Evolutionary conservation across 306 rosid species (phyloP).

Genomic region (Sindora glabra): DNA sequence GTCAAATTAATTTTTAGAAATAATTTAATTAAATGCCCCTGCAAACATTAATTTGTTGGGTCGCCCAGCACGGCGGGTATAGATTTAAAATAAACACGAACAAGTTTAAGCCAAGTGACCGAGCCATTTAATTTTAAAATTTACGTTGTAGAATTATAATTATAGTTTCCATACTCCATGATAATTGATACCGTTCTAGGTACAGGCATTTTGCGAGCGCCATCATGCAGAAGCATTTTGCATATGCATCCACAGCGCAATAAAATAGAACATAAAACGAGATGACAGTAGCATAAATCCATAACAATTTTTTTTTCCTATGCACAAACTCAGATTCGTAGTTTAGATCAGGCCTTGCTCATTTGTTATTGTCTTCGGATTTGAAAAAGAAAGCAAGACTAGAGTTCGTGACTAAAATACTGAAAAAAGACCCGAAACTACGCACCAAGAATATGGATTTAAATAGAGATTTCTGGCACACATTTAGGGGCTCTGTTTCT

Average conservation of each 20-base stretch:
- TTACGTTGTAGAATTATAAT: too few relatives aligned
- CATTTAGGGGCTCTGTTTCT: conserved; percentile 31
- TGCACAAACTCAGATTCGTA: neutral
- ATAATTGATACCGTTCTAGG: too few relatives aligned
- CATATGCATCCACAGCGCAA: neutral
- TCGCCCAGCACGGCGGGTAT: too few relatives aligned
- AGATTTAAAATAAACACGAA: too few relatives aligned
- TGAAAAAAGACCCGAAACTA: conserved; percentile 7
- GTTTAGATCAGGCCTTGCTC: neutral
- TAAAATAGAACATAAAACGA: neutral
- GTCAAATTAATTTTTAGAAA: too few relatives aligned
- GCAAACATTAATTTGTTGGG: too few relatives aligned
- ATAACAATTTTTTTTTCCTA: neutral
- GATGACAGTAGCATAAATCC: too few relatives aligned
- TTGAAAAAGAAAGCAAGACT: neutral
- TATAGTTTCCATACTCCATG: too few relatives aligned
- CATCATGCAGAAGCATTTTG: neutral
- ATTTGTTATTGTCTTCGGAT: neutral
- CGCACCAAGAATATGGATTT: neutral
- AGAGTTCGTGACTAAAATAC: conserved; percentile 8
- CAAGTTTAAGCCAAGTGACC: too few relatives aligned
- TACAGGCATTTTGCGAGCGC: too few relatives aligned
- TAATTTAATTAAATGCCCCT: too few relatives aligned
- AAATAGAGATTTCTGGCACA: neutral
- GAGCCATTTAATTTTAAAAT: too few relatives aligned